phyloP scores from a whole-genome alignment of 768 basidiomycete species.

The Rhodotorula sphaerocarpa region DNA sequence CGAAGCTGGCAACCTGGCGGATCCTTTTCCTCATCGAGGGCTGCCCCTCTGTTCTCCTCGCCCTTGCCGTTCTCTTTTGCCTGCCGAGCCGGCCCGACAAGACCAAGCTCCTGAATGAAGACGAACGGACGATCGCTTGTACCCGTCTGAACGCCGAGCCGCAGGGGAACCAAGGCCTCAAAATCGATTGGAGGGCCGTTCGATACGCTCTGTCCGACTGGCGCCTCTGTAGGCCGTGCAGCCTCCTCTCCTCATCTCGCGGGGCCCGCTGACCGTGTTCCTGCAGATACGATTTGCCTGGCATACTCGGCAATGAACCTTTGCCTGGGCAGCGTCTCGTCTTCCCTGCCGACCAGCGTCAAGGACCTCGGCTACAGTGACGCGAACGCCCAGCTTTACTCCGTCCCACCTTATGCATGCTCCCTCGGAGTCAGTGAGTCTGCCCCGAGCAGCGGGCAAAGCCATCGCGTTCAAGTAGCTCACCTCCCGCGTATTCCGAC shows the following conservation, averaged over 20 bases:
- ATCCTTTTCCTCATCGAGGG: constrained; percentile 48
- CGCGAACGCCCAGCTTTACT: constrained; percentile 43
- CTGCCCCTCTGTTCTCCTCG: constrained; percentile 43
- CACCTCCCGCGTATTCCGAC: constrained; percentile 41
- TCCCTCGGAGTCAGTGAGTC: constrained; percentile 37
- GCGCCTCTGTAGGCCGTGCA: constrained; percentile 42
- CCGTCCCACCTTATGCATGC: constrained; percentile 45
- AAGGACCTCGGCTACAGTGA: constrained; percentile 39
- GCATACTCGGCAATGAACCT: constrained; percentile 44
- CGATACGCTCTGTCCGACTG: constrained; percentile 42
- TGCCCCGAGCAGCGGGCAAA: too few relatives aligned
- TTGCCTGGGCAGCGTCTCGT: constrained; percentile 6
- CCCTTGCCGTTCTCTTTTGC: constrained; percentile 45
- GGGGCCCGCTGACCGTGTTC: accelerated
- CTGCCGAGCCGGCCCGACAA: constrained; percentile 45
- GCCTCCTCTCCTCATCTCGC: constrained; percentile 12
- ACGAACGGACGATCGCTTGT: constrained; percentile 43
- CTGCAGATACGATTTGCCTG: constrained; percentile 6
- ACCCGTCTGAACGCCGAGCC: constrained; percentile 43
- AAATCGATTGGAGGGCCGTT: constrained; percentile 44
- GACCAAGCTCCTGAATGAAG: constrained; percentile 43
- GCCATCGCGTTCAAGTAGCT: not conserved
- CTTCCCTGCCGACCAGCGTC: constrained; percentile 13
- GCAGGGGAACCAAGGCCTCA: constrained; percentile 15
- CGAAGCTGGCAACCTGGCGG: constrained; percentile 23